Evolutionary conservation across 345 rosid species (phyloP), one percentile per base, ranked within the genome.

Genomic region (Syzygium jambos): DNA sequence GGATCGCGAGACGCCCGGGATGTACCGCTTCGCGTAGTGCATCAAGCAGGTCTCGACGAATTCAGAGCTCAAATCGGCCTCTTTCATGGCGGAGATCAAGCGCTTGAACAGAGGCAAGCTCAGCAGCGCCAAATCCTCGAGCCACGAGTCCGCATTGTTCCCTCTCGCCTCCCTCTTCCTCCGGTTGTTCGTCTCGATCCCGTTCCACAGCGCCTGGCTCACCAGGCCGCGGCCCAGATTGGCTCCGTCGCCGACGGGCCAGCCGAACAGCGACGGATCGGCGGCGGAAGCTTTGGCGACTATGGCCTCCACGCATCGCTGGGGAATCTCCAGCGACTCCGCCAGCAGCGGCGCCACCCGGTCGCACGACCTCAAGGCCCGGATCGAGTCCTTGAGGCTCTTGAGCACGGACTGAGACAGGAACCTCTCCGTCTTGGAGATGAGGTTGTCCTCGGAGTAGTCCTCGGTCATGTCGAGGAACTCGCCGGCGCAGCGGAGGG

Each of bases 381-480:
- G 93, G 1, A 95, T 77, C 5, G 98, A 96, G 61, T 95, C 98
- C 82, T 91, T 93, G 73, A 95, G 88, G 91, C 95, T 95, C 87
- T 92, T 94, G 91, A 93, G 92, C 14, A 95, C 98, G 13, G 92
- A 93, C 51, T 93, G 95, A 8, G 96, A 92, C 82, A 98, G 90
- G 89, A 93, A 96, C 78, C 85, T 92, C 86, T 95, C 99, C 13
- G 97, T 93, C 90, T 88, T 95, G 19, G 95, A 93, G 19, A 96
- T 91, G 11, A 96, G 93, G 85, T 98, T 98, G 78, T 94, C 97
- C 85, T 94, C 97, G 16, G 95, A 94, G 90, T 92, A 95, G 49
- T 95, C 97, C 38, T 96, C 99, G 11, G 95, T 95, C 99, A 98
- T 96, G 87, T 96, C 98, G 5, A 98, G 97, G 86, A 93, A 90